phyloP scores from a whole-genome alignment of 139 green algal genomes.

The Zygnema circumcarinatum region DNA sequence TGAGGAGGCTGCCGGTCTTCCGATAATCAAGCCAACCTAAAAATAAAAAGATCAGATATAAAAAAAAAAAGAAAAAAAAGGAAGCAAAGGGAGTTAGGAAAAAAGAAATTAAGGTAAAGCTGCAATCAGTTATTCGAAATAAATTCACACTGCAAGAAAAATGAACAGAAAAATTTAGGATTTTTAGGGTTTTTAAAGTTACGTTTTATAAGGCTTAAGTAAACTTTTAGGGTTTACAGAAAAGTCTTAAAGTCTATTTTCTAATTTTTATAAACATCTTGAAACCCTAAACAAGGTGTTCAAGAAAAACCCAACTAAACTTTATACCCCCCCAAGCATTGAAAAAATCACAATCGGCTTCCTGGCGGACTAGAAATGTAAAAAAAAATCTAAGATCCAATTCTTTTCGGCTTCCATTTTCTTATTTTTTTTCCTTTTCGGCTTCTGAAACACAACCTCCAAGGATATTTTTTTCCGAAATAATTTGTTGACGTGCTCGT shows the following conservation, averaged over 20 bases:
- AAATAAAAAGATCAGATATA: background rate
- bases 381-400: too few relatives aligned
- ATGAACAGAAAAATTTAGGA: background rate
- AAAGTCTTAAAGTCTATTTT: background rate
- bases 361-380: too few relatives aligned
- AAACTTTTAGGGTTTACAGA: too few relatives aligned
- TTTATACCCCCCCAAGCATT: too few relatives aligned
- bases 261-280: too few relatives aligned
- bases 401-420: too few relatives aligned
- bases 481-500: constrained; percentile 18
- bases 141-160: background rate
- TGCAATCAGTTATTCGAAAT: constrained; percentile 10
- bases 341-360: too few relatives aligned
- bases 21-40: background rate
- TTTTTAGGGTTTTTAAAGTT: too few relatives aligned
- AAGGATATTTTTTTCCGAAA: constrained; percentile 11
- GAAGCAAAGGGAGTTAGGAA: background rate
- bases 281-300: too few relatives aligned
- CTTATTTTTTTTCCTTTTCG: too few relatives aligned
- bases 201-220: too few relatives aligned
- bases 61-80: background rate
- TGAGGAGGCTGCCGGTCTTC: background rate
- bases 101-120: background rate
- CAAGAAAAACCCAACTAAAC: too few relatives aligned
- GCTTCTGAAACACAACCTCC: constrained; percentile 5